Base-by-base conservation (phyloP, 2,329 filamentous ascomycete species). In the Fusarium multiceps region DNA sequence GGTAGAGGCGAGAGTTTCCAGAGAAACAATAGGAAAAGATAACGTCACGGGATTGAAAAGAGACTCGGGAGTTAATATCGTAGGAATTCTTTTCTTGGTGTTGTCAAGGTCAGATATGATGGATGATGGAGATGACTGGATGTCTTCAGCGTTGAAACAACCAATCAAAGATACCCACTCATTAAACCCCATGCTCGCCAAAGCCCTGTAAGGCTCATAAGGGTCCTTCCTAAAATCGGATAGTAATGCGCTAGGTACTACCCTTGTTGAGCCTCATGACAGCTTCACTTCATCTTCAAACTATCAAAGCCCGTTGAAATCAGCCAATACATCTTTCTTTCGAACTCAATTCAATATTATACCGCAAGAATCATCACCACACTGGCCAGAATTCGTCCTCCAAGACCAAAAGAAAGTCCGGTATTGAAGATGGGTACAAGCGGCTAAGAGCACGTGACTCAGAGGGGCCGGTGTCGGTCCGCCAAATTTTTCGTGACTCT, bases 401-500 rank as follows among this genome's bases (percentile, higher is more conserved):
- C 16, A 37, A n/a, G 9, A 11, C 18, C 18, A 37, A 69, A 48
- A 10, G 53, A 70, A 70, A 69, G 37, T 59, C 66, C 1, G 62
- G 67, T 4, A 13, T 70, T 0, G 66, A 68, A 27, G 67, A 70
- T 6, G 66, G 67, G 27, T 40, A 6, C 42, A 43, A 65, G 20
- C 40, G 18, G 3, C 18, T 37, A 0, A 12, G 3, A 12, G 3
- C 34, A 37, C 34, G 34, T 37, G 34, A 37, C 34, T 37, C 34
- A 37, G 34, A 7, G 34, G 34, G 18, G 34, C 34, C 34, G 34
- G 34, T 37, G 18, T 37, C 34, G 34, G 34, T 37, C 34, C 34
- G 18, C 34, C 34, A 37, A 37, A 37, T 12, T 37, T 37, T 37
- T 37, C 34, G 34, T 37, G 34, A 37, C 34, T 37, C 34, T 37